phyloP scores from a whole-genome alignment of 352 stramenopile species.

The Globisporangium cystogenes region DNA sequence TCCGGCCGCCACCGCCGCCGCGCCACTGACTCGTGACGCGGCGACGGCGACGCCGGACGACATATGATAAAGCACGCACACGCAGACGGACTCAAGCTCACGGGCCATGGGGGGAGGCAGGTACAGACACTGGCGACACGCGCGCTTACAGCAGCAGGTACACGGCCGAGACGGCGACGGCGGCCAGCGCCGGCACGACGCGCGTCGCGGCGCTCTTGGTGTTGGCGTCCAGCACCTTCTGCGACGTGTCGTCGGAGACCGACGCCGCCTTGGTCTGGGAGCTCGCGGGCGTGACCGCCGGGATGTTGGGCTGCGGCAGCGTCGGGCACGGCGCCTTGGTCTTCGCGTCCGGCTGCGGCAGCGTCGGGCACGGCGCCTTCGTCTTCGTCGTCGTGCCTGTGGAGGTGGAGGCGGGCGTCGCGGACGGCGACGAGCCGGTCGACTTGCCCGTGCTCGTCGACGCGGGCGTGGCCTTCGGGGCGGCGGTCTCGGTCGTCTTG shows the following conservation, averaged over 20 bases:
- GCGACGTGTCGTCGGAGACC: constrained; percentile 6
- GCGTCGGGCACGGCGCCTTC: constrained; percentile 13
- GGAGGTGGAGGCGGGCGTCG: constrained; percentile 5
- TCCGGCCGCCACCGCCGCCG: background rate
- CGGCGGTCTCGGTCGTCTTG: constrained; percentile 1
- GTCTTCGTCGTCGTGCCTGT: constrained; percentile 7
- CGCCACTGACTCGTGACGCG: background rate
- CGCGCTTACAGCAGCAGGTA: constrained; percentile 38
- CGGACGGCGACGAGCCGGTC: constrained; percentile 1
- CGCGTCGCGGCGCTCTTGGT: constrained; percentile 29
- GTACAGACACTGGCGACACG: constrained; percentile 1
- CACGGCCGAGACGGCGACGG: constrained; percentile 26
- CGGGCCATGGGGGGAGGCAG: background rate
- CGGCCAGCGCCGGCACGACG: constrained; percentile 21
- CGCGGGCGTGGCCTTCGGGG: constrained; percentile 10
- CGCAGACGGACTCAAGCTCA: background rate
- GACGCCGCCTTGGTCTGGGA: constrained; percentile 13
- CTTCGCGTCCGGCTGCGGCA: constrained; percentile 20
- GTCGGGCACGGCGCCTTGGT: constrained; percentile 21
- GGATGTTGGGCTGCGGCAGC: constrained; percentile 21
- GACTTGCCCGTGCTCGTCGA: background rate
- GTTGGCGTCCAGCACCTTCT: constrained; percentile 25
- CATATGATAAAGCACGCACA: constrained; percentile 3
- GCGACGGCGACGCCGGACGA: background rate
- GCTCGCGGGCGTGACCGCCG: constrained; percentile 9